Evolutionary conservation across 345 rosid species (phyloP).

Genomic region (Cardamine occulta): DNA sequence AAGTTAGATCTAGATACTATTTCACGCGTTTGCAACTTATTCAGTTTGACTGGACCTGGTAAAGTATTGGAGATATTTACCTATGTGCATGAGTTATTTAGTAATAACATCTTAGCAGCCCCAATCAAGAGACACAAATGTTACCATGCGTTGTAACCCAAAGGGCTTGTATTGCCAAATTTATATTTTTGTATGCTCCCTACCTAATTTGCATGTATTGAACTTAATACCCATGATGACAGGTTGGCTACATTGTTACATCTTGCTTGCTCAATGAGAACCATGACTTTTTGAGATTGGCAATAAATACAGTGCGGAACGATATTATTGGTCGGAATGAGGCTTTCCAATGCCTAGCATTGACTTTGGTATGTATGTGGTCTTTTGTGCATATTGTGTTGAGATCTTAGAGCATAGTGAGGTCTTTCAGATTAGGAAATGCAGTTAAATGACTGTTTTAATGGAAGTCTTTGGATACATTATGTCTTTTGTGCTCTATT

Average conservation of each 20-base stretch:
- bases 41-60: conserved; percentile 10
- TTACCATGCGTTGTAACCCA: neutral
- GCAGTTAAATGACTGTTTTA: conserved; percentile 20
- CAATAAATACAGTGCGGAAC: conserved; percentile 94
- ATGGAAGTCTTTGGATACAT: neutral
- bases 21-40: conserved; percentile 1
- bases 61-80: neutral
- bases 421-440: conserved; percentile 22
- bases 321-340: conserved; percentile 98
- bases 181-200: neutral
- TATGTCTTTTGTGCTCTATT: conserved; percentile 16
- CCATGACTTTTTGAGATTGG: conserved; percentile 94
- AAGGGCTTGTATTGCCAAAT: neutral
- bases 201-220: conserved; percentile 4
- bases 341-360: conserved; percentile 97
- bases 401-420: conserved; percentile 21
- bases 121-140: conserved; percentile 15
- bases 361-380: conserved; percentile 92
- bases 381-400: conserved; percentile 16
- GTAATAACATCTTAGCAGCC: conserved; percentile 17
- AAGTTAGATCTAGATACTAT: conserved; percentile 12
- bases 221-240: conserved; percentile 39
- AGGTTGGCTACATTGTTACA: conserved; percentile 99
- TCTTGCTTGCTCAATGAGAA: conserved; percentile 93
- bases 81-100: neutral